A percentile compares a stretch with the other conserved stretches of the same genome.
Conservation (phyloP, 805 yeast genomes). For the Alloascoidea africana region DNA sequence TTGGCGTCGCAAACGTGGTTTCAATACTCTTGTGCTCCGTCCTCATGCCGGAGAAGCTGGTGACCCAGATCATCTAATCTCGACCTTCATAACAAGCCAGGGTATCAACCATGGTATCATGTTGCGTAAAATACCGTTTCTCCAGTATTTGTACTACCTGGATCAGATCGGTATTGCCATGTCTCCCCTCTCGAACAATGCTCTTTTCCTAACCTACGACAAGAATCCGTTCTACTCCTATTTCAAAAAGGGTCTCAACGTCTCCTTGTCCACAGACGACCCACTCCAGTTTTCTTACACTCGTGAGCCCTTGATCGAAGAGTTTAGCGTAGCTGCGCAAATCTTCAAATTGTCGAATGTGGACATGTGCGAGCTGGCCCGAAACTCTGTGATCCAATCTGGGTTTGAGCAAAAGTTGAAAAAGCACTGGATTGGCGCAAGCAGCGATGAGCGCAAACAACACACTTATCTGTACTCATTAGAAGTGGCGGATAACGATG, state of each 20-base stretch:
- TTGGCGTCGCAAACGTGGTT: conserved; percentile 61
- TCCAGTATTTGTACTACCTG: conserved; percentile 83
- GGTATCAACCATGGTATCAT: conserved; percentile 93
- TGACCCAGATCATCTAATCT: conserved; percentile 90
- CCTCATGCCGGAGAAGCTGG: conserved; percentile 99
- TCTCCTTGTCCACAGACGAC: conserved; percentile 91
- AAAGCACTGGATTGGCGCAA: conserved; percentile 82
- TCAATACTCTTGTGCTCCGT: conserved; percentile 82
- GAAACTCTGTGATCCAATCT: conserved; percentile 82
- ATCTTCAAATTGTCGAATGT: conserved; percentile 88
- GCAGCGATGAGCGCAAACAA: conserved; percentile 21
- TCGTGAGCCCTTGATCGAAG: conserved; percentile 93
- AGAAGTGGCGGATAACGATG: conserved; percentile 62
- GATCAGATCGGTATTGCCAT: conserved; percentile 96
- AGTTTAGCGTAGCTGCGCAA: conserved; percentile 96
- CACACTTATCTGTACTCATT: no score
- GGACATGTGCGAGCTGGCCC: conserved; percentile 94
- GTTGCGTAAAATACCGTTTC: conserved; percentile 84
- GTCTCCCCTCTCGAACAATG: conserved; percentile 97
- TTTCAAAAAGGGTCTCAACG: conserved; percentile 88
- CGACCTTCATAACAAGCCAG: conserved; percentile 80
- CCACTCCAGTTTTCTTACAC: conserved; percentile 96
- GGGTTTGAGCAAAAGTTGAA: conserved; percentile 86
- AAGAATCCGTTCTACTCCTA: conserved; percentile 90
- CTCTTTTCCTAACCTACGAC: conserved; percentile 87